Evolutionary conservation across 441 rosid genomes (phyloP), one percentile per base, ranked within the genome.

Genomic region (Erodium chrysanthum): DNA sequence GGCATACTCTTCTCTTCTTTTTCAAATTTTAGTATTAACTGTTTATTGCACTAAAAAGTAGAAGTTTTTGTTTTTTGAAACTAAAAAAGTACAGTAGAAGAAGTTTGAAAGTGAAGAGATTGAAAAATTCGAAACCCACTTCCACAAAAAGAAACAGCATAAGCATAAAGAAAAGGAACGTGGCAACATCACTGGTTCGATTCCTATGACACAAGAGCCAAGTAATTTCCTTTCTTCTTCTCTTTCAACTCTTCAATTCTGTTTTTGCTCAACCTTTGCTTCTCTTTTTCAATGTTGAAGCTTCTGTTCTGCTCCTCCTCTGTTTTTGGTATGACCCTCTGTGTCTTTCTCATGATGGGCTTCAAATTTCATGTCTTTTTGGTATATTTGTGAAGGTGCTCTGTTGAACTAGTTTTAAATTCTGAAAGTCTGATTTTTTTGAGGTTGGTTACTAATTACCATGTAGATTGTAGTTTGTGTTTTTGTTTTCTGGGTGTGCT

Each of bases 201-300:
- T 60, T 60, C 64, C 9, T 4, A 17, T 56, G 60, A 69, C 4
- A 46, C 46, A 68, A 68, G 44, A 37, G 10, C 25, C 62, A 40
- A 15, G 62, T 74, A 80, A 50, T 73, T 75, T 71, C 70, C 46
- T 64, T 66, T 60, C 46, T 82, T 15, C 56, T 17, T 60, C 66
- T 23, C 10, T 37, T 37, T 3, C 4, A 37, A 37, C 8, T 40
- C 48, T 40, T 40, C 48, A 40, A 12, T 40, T 40, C 14, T 40
- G 44, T 4, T 40, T 40, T 40, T 37, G 8, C 1, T 37, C 42
- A 37, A 37, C 7, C 7, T 9, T 37, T 40, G 48, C 48, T 9
- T 9, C 48, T 40, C 14, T 37, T 7, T 7, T 50, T 50, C 21
- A 1, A 18, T 17, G 6, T 48, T 48, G 56, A 48, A 48, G 56